phyloP scores from a whole-genome alignment of 2,329 filamentous ascomycete species.

The Sclerotinia subarctica region DNA sequence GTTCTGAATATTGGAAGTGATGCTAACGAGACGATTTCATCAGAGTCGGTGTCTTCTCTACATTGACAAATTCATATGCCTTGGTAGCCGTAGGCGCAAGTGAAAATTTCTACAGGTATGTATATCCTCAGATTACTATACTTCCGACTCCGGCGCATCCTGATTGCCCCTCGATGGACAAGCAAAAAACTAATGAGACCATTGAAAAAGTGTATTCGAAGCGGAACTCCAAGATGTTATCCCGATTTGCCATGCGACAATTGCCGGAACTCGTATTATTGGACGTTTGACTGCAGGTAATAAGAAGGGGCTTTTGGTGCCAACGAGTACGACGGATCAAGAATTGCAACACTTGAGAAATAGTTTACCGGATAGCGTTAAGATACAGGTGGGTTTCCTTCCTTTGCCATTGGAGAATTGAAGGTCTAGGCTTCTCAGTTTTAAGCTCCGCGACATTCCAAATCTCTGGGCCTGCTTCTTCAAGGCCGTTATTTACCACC shows the following conservation, averaged over 20 bases:
- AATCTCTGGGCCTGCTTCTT: neutral
- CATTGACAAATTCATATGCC: constrained; percentile 95
- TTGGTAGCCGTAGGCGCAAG: constrained; percentile 91
- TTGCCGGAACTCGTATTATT: constrained; percentile 93
- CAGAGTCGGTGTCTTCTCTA: constrained; percentile 94
- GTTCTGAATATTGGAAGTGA: neutral
- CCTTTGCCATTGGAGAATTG: neutral
- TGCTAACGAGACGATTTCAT: neutral
- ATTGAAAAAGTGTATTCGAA: constrained; percentile 76
- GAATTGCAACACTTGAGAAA: constrained; percentile 97
- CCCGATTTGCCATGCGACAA: constrained; percentile 93
- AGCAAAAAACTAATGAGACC: constrained; percentile 9
- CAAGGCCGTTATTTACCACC: neutral
- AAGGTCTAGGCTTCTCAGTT: too few relatives aligned
- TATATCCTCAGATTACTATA: constrained; percentile 12
- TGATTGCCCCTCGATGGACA: neutral
- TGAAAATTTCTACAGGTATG: constrained; percentile 94
- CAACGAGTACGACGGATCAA: constrained; percentile 94
- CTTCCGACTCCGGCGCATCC: neutral
- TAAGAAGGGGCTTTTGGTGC: constrained; percentile 93
- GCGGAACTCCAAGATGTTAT: constrained; percentile 96
- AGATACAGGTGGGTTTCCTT: constrained; percentile 57
- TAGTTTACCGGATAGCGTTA: constrained; percentile 83
- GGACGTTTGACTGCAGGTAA: constrained; percentile 94
- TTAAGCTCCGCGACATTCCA: neutral